These are phyloP conservation scores for Lachancea waltii DNA, from an alignment of 805 yeast species.

Conservation along the genomic window DNA sequence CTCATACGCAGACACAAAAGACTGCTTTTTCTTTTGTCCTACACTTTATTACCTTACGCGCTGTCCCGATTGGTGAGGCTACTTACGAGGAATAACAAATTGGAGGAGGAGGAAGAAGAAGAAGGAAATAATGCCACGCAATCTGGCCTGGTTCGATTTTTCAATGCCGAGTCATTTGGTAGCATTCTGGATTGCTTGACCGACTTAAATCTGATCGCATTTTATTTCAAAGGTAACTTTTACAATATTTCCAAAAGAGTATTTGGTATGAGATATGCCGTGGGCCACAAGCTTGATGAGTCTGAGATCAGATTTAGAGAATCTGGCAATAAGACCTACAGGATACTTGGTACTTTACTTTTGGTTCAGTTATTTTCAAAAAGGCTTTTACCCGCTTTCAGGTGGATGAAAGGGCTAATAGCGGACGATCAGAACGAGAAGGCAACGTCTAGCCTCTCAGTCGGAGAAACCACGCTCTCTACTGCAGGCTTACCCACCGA, in stretches of 20 bases:
- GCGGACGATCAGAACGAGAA: background rate
- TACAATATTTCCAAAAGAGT: slow-evolving; percentile 72
- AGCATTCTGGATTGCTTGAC: slow-evolving; percentile 45
- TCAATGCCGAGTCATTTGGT: slow-evolving; percentile 25
- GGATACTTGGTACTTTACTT: slow-evolving; percentile 60
- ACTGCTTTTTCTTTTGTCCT: slow-evolving; percentile 52
- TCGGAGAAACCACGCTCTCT: background rate
- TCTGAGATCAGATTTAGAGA: slow-evolving; percentile 29
- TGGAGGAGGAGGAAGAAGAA: slow-evolving; percentile 10
- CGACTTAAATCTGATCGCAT: slow-evolving; percentile 71
- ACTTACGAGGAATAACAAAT: slow-evolving; percentile 3
- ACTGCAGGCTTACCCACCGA: background rate
- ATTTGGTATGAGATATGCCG: slow-evolving; percentile 72
- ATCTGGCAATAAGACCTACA: slow-evolving; percentile 48
- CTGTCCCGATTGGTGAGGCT: slow-evolving; percentile 29
- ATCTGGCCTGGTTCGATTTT: background rate
- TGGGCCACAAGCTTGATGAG: slow-evolving; percentile 52
- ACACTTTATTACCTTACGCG: slow-evolving; percentile 57
- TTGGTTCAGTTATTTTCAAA: slow-evolving; percentile 48
- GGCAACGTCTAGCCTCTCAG: background rate
- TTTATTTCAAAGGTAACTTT: slow-evolving; percentile 77
- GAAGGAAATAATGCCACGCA: background rate
- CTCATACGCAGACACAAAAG: slow-evolving; percentile 44
- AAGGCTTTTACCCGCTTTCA: slow-evolving; percentile 11
- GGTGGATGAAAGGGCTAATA: background rate